phyloP scores from a whole-genome alignment of 2,329 filamentous ascomycete species.

The Phialophora chinensis region DNA sequence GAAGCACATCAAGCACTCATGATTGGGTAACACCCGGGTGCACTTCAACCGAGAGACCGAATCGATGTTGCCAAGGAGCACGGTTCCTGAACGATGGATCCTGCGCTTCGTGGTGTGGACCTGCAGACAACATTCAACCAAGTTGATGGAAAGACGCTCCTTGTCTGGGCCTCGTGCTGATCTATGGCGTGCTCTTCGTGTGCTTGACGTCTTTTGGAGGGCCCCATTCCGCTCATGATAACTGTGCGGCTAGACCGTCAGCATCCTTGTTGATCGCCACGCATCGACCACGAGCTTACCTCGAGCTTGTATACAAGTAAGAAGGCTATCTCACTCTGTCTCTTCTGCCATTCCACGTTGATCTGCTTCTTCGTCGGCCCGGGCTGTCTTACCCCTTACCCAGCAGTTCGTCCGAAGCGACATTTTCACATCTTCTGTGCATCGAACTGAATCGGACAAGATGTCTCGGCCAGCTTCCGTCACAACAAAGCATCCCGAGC shows the following conservation, averaged over 20 bases:
- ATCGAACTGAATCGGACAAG: not conserved
- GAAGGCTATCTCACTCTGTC: not conserved
- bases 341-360: not conserved
- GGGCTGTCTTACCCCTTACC: not conserved
- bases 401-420: not conserved
- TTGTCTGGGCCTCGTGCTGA: not conserved
- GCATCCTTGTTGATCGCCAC: not conserved
- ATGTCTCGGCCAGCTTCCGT: constrained; percentile 16
- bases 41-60: constrained; percentile 1
- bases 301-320: constrained; percentile 1
- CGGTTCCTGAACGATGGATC: not conserved
- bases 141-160: not conserved
- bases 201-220: constrained; percentile 14
- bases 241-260: not conserved
- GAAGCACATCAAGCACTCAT: not conserved
- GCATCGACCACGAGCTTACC: not conserved
- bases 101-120: not conserved
- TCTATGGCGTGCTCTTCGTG: constrained; percentile 15
- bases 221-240: not conserved
- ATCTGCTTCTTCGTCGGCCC: not conserved
- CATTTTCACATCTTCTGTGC: not conserved
- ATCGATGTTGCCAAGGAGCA: not conserved
- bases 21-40: not conserved
- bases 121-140: not conserved
- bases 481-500: constrained; percentile 11